Evolutionary conservation across 1,139 yeast species (phyloP).

Genomic region (Magnusiomyces paraingens): DNA sequence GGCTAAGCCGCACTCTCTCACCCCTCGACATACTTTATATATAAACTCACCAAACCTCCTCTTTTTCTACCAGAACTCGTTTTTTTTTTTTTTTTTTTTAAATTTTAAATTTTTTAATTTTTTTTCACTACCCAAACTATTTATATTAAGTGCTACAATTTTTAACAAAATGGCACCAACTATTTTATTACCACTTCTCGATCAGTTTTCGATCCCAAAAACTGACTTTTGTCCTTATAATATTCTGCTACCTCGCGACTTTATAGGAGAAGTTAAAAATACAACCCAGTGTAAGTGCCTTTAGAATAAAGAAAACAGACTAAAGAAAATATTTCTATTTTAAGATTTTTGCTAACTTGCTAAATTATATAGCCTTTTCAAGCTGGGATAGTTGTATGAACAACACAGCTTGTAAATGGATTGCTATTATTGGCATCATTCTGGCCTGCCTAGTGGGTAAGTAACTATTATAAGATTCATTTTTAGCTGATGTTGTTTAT

Average conservation of each 20-base stretch:
- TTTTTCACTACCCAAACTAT: neutral
- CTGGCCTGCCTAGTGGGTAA: conserved; percentile 41
- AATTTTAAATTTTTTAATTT: neutral
- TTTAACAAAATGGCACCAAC: neutral
- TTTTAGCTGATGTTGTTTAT: neutral
- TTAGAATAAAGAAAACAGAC: too few relatives aligned
- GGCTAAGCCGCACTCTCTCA: too few relatives aligned
- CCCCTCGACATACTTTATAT: neutral
- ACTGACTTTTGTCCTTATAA: conserved; percentile 4
- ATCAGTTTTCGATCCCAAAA: neutral
- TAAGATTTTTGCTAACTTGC: neutral
- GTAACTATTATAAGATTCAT: conserved; percentile 23
- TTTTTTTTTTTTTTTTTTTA: neutral
- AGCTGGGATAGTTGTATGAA: conserved; percentile 78
- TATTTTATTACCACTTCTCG: neutral
- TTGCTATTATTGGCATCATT: conserved; percentile 68
- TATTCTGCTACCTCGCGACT: conserved; percentile 3
- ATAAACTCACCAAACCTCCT: neutral
- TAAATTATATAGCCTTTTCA: conserved; percentile 40
- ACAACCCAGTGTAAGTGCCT: conserved; percentile 9
- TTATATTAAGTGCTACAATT: neutral
- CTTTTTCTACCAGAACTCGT: neutral
- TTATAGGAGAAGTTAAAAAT: conserved; percentile 2
- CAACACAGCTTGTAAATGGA: conserved; percentile 64
- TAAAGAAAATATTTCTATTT: too few relatives aligned